Evolutionary conservation across 306 rosid species (phyloP).

Genomic region (Castanopsis chinensis): DNA sequence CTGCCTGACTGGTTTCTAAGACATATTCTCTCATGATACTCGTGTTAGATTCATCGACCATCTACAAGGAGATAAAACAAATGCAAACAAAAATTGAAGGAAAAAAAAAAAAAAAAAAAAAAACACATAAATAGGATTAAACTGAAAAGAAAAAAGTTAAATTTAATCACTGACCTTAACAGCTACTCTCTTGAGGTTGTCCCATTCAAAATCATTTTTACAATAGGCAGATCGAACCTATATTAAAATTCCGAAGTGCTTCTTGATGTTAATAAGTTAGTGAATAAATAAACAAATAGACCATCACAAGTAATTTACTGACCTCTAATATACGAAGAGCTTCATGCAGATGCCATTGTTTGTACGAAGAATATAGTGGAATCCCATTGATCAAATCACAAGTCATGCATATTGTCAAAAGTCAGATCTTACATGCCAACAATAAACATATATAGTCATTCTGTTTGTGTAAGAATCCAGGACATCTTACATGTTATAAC

Average conservation of each 20-base stretch:
- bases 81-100: not conserved
- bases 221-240: conserved; percentile 91
- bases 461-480: not conserved
- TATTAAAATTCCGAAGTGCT: conserved; percentile 3
- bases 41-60: conserved; percentile 75
- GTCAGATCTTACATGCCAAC: not conserved
- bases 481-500: conserved; percentile 14
- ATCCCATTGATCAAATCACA: not conserved
- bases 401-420: conserved; percentile 7
- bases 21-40: conserved; percentile 75
- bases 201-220: conserved; percentile 88
- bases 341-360: conserved; percentile 33
- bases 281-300: not conserved
- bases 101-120: not conserved
- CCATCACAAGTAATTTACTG: conserved; percentile 20
- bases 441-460: not conserved
- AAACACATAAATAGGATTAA: not conserved
- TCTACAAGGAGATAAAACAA: conserved; percentile 45
- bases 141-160: not conserved
- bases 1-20: conserved; percentile 57
- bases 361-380: no score
- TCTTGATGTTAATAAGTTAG: not conserved
- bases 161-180: conserved; percentile 45
- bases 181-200: conserved; percentile 67
- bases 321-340: conserved; percentile 93